phyloP scores from a whole-genome alignment of 768 basidiomycete genomes.

The Termitomyces sp. region DNA sequence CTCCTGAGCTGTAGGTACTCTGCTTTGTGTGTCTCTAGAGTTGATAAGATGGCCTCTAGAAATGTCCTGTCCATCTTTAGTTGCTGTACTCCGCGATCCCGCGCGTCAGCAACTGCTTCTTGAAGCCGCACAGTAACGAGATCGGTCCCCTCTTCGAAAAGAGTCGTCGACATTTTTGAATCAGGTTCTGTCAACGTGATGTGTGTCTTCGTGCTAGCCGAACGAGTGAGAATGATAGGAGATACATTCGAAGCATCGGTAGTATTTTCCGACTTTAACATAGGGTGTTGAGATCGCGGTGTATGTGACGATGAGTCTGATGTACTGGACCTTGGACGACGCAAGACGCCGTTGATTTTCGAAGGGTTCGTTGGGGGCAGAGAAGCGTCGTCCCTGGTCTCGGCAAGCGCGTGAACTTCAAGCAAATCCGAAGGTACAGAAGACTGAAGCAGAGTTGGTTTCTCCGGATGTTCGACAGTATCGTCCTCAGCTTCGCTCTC shows the following conservation, averaged over 20 bases:
- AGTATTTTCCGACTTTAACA: background rate
- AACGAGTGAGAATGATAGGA: background rate
- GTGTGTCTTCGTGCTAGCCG: constrained; percentile 19
- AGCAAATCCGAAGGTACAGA: background rate
- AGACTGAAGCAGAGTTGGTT: background rate
- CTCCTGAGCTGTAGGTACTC: constrained; percentile 64
- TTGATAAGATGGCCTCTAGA: constrained; percentile 63
- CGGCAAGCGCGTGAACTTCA: background rate
- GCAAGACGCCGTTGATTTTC: constrained; percentile 9
- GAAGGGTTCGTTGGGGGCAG: constrained; percentile 1
- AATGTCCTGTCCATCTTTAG: constrained; percentile 72
- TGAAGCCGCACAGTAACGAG: constrained; percentile 49
- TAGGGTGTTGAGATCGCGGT: background rate
- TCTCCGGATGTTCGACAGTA: constrained; percentile 9
- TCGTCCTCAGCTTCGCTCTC: constrained; percentile 14
- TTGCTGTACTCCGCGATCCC: constrained; percentile 54
- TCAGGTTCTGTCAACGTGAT: constrained; percentile 47
- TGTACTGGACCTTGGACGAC: constrained; percentile 5
- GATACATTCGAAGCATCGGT: background rate
- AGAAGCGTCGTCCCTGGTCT: background rate
- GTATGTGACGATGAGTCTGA: constrained; percentile 9
- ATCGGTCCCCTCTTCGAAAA: constrained; percentile 38
- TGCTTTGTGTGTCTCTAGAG: constrained; percentile 61
- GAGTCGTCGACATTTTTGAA: constrained; percentile 19
- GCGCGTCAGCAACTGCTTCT: constrained; percentile 59